A percentile compares a stretch with the other conserved stretches of the same genome.
These are phyloP conservation scores for Chloris gayana DNA, from an alignment of 176 grass and related monocot genomes.

Conservation along the genomic window DNA sequence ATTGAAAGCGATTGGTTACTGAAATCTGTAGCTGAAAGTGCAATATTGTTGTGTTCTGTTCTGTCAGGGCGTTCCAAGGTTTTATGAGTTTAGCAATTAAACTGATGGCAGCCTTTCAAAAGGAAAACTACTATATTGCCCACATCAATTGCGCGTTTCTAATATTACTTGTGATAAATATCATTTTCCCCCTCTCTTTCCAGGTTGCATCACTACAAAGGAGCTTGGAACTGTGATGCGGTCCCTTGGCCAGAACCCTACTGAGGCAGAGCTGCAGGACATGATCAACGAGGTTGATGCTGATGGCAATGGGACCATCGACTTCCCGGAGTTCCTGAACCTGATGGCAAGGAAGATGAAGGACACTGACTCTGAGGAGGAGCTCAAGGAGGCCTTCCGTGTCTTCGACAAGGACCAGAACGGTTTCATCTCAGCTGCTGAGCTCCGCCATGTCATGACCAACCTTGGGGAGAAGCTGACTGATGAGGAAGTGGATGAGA, in stretches of 20 bases:
- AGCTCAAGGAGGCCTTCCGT: slow-evolving; percentile 75
- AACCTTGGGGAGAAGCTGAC: slow-evolving; percentile 78
- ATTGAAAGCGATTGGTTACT: background rate
- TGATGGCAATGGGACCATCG: slow-evolving; percentile 73
- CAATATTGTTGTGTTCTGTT: background rate
- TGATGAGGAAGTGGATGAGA: slow-evolving; percentile 67
- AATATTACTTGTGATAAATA: background rate
- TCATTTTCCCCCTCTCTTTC: background rate
- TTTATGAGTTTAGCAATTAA: background rate
- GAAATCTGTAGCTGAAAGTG: slow-evolving; percentile 7
- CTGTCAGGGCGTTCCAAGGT: background rate
- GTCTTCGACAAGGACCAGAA: slow-evolving; percentile 83
- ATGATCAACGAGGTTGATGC: slow-evolving; percentile 83
- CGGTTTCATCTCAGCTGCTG: slow-evolving; percentile 74
- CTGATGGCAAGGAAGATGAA: slow-evolving; percentile 82
- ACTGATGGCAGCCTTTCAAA: background rate
- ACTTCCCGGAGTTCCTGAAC: slow-evolving; percentile 79
- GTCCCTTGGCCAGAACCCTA: slow-evolving; percentile 75
- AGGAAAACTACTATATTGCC: background rate
- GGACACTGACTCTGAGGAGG: slow-evolving; percentile 74
- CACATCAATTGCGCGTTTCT: background rate
- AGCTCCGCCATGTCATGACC: slow-evolving; percentile 84
- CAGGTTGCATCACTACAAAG: slow-evolving; percentile 78
- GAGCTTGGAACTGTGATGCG: slow-evolving; percentile 79
- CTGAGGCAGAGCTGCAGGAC: slow-evolving; percentile 75